Evolutionary conservation across 306 rosid genomes (phyloP), one percentile per base, ranked within the genome.

Genomic region (Vicia sativa): DNA sequence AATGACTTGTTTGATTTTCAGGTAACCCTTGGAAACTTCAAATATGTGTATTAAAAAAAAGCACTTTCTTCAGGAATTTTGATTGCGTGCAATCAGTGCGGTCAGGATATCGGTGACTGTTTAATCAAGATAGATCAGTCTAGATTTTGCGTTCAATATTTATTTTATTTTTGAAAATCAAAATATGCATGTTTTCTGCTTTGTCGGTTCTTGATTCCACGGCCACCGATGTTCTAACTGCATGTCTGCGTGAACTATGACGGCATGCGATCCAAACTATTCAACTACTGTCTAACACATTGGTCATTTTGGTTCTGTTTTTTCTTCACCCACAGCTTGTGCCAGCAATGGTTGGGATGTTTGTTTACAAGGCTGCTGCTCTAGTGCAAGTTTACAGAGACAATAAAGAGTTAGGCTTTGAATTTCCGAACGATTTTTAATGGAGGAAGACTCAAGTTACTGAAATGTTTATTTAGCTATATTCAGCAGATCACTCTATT

Each of bases 331-430:
- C 15, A 46, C 78, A 92, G 98, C 76, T 92, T 73, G 92, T 87
- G 67, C 98, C 98, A 9, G 98, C 98, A 31, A 90, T 90, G 91
- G 69, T 90, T 60, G 98, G 98, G 74, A 74, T 92, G 96, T 86
- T 92, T 68, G 98, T 87, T 56, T 87, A 92, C 77, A 92, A 92
- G 80, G 98, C 91, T 63, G 98, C 96, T 45, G 87, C 60, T 25
- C 90, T 92, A 42, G 89, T 84, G 48, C 98, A 92, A 87, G 96
- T 87, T 38, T 89, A 92, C 66, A 83, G 98, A 78, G 98, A 92
- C 72, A 92, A 92, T 29, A 92, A 90, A 76, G 91, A 82, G 73
- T 81, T 92, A 55, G 73, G 13, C 44, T 29, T 92, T 35, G 75
- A 80, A 39, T 90, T 90, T 76, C 93, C 96, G 4, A 93, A 87